Percentiles rank a stretch among this genome's conserved stretches.
These are phyloP conservation scores for Pinus tabuliformis DNA, from an alignment of 75 land plant species.

Conservation along the genomic window DNA sequence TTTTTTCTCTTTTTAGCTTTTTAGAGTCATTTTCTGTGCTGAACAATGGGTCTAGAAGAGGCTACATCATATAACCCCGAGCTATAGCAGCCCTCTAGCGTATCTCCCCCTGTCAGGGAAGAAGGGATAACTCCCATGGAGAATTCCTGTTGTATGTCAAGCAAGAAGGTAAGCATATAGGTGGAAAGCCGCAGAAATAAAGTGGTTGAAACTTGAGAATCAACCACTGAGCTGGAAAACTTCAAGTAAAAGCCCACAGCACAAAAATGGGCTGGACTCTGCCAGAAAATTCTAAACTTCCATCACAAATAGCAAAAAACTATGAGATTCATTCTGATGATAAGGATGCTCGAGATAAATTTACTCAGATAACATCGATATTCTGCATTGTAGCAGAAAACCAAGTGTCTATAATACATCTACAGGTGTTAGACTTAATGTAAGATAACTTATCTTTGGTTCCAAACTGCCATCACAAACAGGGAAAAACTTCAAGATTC, in stretches of 20 bases:
- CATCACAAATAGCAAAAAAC: not conserved
- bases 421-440: not conserved
- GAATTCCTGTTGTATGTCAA: not conserved
- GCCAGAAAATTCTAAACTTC: not conserved
- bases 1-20: no score
- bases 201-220: not conserved
- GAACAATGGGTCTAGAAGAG: no score
- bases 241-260: not conserved
- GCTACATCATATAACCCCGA: no score
- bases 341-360: not conserved
- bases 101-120: no score
- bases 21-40: no score
- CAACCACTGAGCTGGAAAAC: no score
- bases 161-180: not conserved
- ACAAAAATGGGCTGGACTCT: not conserved
- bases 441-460: not conserved
- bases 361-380: not conserved
- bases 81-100: no score
- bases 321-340: not conserved
- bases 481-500: not conserved
- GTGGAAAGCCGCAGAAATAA: not conserved
- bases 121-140: no score
- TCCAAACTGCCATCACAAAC: no score
- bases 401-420: not conserved
- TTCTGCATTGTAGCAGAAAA: not conserved